These are phyloP conservation scores for Clavispora vitiphila DNA, from an alignment of 805 yeast species.

Conservation along the genomic window DNA sequence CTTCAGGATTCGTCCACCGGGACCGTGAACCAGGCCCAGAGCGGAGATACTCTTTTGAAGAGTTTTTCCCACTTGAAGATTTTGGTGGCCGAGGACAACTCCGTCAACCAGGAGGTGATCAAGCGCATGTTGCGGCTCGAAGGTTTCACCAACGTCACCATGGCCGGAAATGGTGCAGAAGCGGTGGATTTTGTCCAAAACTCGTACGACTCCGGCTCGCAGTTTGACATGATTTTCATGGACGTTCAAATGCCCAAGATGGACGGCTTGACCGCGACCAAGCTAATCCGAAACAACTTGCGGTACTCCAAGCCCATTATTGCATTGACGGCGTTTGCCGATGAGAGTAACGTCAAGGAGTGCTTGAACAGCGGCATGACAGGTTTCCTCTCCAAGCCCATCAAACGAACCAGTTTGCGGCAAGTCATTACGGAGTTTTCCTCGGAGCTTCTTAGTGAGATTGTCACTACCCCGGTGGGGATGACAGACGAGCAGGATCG, in stretches of 20 bases:
- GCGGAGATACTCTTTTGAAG: conserved; percentile 19
- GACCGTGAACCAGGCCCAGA: conserved; percentile 10
- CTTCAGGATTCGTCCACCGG: conserved; percentile 10
- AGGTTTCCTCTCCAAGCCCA: conserved; percentile 86
- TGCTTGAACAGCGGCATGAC: conserved; percentile 90
- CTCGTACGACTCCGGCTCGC: conserved; percentile 33
- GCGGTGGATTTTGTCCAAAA: conserved; percentile 67
- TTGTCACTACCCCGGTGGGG: conserved; percentile 29
- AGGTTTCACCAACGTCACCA: conserved; percentile 62
- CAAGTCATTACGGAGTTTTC: conserved; percentile 50
- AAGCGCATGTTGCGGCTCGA: conserved; percentile 82
- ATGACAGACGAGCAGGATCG: conserved; percentile 6
- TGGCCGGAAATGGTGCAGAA: conserved; percentile 90
- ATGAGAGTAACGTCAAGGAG: conserved; percentile 79
- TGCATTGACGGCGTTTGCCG: conserved; percentile 94
- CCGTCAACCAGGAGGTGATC: conserved; percentile 92
- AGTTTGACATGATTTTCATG: conserved; percentile 81
- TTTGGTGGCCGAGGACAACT: conserved; percentile 90
- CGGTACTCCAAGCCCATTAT: conserved; percentile 71
- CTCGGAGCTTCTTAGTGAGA: conserved; percentile 26
- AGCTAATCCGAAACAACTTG: conserved; percentile 58
- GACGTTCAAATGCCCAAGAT: conserved; percentile 96
- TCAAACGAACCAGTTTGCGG: conserved; percentile 63
- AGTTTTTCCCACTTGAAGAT: conserved; percentile 40
- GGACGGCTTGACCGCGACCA: conserved; percentile 86